These are phyloP conservation scores for Linnemannia hyalina DNA, from an alignment of 192 early-diverging fungal species.

Conservation along the genomic window DNA sequence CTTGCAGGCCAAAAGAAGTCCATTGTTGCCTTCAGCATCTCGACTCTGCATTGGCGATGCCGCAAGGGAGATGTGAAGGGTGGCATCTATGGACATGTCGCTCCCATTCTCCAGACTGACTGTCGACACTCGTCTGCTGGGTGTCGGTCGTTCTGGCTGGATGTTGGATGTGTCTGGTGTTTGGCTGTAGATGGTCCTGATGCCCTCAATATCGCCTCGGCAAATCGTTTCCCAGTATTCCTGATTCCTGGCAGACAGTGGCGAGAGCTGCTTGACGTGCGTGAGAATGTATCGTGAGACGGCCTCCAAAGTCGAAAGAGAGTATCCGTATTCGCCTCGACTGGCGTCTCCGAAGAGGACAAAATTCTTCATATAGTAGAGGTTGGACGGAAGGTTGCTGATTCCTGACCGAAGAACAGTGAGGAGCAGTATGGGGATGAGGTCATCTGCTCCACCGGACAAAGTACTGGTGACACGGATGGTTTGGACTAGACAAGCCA, in stretches of 20 bases:
- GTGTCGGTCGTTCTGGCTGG: background rate
- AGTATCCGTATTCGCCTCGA: conserved; percentile 60
- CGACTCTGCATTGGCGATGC: conserved; percentile 42
- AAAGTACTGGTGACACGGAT: conserved; percentile 37
- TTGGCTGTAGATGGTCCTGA: conserved; percentile 17
- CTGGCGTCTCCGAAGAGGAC: conserved; percentile 55
- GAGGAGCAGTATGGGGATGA: conserved; percentile 62
- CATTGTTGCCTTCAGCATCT: conserved; percentile 57
- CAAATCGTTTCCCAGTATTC: conserved; percentile 49
- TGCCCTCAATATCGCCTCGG: conserved; percentile 39
- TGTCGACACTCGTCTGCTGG: conserved; percentile 10
- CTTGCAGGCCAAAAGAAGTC: conserved; percentile 55
- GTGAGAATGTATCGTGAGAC: conserved; percentile 59
- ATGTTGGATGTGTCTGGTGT: background rate
- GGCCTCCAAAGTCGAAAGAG: conserved; percentile 64
- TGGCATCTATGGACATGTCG: conserved; percentile 10
- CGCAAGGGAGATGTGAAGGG: conserved; percentile 10
- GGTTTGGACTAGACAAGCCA: conserved; percentile 57
- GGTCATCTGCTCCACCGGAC: conserved; percentile 53
- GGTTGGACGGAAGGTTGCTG: conserved; percentile 59
- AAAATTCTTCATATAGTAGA: conserved; percentile 67
- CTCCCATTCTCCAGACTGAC: conserved; percentile 25
- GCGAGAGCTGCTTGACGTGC: conserved; percentile 35
- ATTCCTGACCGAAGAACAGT: conserved; percentile 61
- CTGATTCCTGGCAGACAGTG: conserved; percentile 54